phyloP scores from a whole-genome alignment of 179 eudicot species.

The Silene coronaria region DNA sequence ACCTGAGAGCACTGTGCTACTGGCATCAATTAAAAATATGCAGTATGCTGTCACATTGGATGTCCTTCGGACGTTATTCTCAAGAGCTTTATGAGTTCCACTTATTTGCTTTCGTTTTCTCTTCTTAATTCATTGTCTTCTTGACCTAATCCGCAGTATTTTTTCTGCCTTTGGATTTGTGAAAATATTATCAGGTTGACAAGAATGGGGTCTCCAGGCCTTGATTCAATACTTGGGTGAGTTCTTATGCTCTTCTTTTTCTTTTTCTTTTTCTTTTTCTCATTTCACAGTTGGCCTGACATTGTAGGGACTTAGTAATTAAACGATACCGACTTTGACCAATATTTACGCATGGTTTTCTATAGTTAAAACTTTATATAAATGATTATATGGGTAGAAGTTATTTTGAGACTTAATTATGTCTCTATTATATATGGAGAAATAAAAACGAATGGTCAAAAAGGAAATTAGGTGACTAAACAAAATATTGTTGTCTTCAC shows the following conservation, averaged over 20 bases:
- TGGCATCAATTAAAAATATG: constrained; percentile 93
- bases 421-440: background rate
- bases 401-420: background rate
- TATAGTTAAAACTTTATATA: too few species aligned
- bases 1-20: constrained; percentile 88
- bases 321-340: background rate
- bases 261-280: background rate
- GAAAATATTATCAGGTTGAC: constrained; percentile 95
- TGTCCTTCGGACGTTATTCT: constrained; percentile 71
- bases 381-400: background rate
- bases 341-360: background rate
- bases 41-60: constrained; percentile 89
- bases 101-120: background rate
- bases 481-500: background rate
- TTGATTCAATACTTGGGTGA: constrained; percentile 87
- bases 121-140: constrained; percentile 7
- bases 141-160: constrained; percentile 42
- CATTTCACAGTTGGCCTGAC: too few species aligned
- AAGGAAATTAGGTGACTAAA: background rate
- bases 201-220: constrained; percentile 92
- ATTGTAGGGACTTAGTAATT: background rate
- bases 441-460: background rate
- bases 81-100: background rate
- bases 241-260: background rate
- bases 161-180: constrained; percentile 91